A percentile compares a stretch with the other conserved stretches of the same genome.
phyloP scores from a whole-genome alignment of 2,329 filamentous ascomycete genomes.

The Akanthomyces dipterigenus region DNA sequence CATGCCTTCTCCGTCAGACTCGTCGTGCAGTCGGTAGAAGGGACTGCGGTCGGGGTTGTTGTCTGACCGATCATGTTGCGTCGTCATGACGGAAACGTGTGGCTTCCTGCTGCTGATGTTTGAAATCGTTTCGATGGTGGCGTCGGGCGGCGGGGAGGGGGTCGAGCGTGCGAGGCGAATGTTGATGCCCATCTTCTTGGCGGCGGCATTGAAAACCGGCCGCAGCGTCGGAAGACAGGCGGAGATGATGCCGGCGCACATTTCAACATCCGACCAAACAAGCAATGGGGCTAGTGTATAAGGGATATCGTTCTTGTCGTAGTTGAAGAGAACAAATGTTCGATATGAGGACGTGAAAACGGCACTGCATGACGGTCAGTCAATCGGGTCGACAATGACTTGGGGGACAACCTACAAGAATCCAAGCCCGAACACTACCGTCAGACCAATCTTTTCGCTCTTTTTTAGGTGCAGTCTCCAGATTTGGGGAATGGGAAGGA shows the following conservation, averaged over 20 bases:
- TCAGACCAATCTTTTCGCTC: constrained; percentile 36
- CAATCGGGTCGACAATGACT: neutral
- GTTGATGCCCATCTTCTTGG: constrained; percentile 7
- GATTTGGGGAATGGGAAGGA: constrained; percentile 35
- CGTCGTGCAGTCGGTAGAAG: constrained; percentile 4
- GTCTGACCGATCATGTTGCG: neutral
- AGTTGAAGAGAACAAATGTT: constrained; percentile 40
- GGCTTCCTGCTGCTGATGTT: constrained; percentile 8
- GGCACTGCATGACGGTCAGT: constrained; percentile 26
- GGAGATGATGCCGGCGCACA: constrained; percentile 43
- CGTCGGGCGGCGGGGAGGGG: neutral
- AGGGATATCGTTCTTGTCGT: constrained; percentile 31
- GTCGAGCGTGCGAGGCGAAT: neutral
- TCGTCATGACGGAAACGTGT: neutral
- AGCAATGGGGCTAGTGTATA: constrained; percentile 40
- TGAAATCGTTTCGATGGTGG: constrained; percentile 4
- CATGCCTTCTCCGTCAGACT: constrained; percentile 1
- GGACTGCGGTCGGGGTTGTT: neutral
- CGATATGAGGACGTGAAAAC: constrained; percentile 43
- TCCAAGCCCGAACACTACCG: constrained; percentile 37
- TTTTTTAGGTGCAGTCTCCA: constrained; percentile 37
- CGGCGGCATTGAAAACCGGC: constrained; percentile 31
- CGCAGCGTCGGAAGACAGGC: constrained; percentile 47
- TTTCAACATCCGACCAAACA: constrained; percentile 43
- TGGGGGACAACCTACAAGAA: constrained; percentile 31